phyloP scores from a whole-genome alignment of 2,329 filamentous ascomycete species.

The Fusarium sublunatum region DNA sequence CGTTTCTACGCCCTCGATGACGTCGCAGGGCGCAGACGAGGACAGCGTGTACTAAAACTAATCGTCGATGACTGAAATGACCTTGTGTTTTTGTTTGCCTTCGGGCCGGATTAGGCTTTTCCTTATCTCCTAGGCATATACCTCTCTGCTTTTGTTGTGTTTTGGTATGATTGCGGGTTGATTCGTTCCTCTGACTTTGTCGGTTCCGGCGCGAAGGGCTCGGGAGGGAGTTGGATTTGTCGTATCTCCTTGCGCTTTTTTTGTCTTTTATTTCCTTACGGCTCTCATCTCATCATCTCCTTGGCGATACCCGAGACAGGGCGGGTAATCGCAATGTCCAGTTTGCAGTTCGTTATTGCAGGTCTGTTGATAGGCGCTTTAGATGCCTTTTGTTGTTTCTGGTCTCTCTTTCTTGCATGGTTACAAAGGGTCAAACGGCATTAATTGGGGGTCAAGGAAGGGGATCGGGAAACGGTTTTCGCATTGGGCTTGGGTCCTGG shows the following conservation, averaged over 20 bases:
- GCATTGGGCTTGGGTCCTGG: constrained; percentile 44
- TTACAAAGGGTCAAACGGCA: constrained; percentile 43
- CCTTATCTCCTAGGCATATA: constrained; percentile 49
- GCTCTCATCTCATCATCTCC: constrained; percentile 46
- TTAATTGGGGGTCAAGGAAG: constrained; percentile 46
- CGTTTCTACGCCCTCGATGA: constrained; percentile 77
- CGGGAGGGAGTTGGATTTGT: constrained; percentile 47
- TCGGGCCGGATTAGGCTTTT: constrained; percentile 39
- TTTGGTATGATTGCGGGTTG: constrained; percentile 46
- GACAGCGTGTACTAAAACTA: constrained; percentile 75
- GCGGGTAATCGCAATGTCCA: constrained; percentile 49
- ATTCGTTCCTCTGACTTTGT: constrained; percentile 41
- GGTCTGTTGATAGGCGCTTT: constrained; percentile 35
- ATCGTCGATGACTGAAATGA: constrained; percentile 63
- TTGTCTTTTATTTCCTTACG: constrained; percentile 46
- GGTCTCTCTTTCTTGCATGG: constrained; percentile 37
- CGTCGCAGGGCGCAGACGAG: constrained; percentile 76
- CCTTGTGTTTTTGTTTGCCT: constrained; percentile 55
- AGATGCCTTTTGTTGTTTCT: constrained; percentile 24
- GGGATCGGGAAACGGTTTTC: constrained; percentile 45
- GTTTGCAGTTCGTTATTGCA: constrained; percentile 30
- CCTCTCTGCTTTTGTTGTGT: constrained; percentile 46
- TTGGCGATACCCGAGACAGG: constrained; percentile 53
- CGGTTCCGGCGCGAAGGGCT: constrained; percentile 42
- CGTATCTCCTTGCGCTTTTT: constrained; percentile 39